A percentile compares a stretch with the other conserved stretches of the same genome.
Evolutionary conservation across 1,139 yeast genomes (phyloP).

Genomic region (Pneumocystis jirovecii): DNA sequence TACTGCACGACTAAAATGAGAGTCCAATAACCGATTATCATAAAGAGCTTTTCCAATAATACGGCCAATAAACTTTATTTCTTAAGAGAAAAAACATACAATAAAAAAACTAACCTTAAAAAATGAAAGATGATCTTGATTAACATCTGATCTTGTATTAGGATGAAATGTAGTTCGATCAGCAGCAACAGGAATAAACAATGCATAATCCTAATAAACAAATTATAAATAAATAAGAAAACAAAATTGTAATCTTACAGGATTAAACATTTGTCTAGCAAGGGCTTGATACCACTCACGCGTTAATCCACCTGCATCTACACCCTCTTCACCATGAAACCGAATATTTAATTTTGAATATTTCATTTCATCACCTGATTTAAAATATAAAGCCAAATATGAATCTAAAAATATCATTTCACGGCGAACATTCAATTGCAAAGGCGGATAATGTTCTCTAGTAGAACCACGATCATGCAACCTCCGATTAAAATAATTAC

Average conservation of each 20-base stretch:
- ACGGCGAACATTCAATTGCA: slow-evolving; percentile 60
- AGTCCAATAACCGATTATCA: slow-evolving; percentile 77
- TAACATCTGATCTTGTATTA: slow-evolving; percentile 78
- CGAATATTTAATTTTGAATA: slow-evolving; percentile 60
- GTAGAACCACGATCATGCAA: slow-evolving; percentile 34
- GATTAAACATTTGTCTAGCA: slow-evolving; percentile 90
- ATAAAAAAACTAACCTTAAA: slow-evolving; percentile 27
- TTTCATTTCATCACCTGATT: slow-evolving; percentile 60
- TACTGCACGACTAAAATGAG: slow-evolving; percentile 91
- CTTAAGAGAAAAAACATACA: background rate
- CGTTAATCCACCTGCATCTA: slow-evolving; percentile 97
- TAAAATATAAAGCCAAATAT: slow-evolving; percentile 69
- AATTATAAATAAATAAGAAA: background rate
- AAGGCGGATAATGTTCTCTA: slow-evolving; percentile 25
- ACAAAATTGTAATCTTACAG: slow-evolving; percentile 21
- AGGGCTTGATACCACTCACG: slow-evolving; percentile 96
- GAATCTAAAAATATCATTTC: slow-evolving; percentile 89
- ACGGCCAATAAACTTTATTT: slow-evolving; percentile 67
- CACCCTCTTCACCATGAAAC: slow-evolving; percentile 89
- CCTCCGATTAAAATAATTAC: slow-evolving; percentile 67
- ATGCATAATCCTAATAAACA: slow-evolving; percentile 48
- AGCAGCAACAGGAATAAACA: slow-evolving; percentile 81
- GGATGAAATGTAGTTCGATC: slow-evolving; percentile 95
- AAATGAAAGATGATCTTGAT: slow-evolving; percentile 71
- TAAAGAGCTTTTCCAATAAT: slow-evolving; percentile 87